Evolutionary conservation across 2,329 filamentous ascomycete species (phyloP).

Genomic region (Aspergillus alliaceus): DNA sequence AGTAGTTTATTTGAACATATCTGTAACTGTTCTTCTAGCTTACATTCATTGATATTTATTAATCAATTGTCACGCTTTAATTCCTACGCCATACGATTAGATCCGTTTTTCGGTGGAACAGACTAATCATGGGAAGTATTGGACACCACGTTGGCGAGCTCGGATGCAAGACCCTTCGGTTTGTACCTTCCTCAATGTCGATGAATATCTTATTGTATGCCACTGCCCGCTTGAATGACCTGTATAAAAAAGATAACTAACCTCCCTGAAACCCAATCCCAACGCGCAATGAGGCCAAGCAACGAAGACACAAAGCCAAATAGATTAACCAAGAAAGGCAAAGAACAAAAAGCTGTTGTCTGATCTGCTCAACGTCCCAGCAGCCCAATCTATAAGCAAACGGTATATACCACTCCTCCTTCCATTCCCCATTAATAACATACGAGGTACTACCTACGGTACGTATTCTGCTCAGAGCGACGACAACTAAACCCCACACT

Average conservation of each 20-base stretch:
- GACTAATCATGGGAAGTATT: neutral
- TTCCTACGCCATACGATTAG: neutral
- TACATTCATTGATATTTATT: neutral
- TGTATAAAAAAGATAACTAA: neutral
- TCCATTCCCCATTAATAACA: neutral
- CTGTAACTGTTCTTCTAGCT: neutral
- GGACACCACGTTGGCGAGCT: neutral
- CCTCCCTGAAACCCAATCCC: neutral
- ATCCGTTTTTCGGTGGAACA: neutral
- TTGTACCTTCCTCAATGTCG: neutral
- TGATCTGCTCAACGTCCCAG: neutral
- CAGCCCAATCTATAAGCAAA: neutral
- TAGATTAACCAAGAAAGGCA: neutral
- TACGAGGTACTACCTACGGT: neutral
- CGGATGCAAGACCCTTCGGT: neutral
- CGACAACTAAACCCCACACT: neutral
- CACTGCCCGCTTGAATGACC: neutral
- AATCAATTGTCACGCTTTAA: neutral
- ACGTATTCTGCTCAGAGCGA: neutral
- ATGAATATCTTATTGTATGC: neutral
- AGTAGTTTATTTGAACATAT: neutral
- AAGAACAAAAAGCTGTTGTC: neutral
- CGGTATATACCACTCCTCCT: neutral
- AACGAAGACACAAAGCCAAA: neutral
- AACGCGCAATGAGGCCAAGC: neutral